A percentile compares a stretch with the other conserved stretches of the same genome.
phyloP scores from a whole-genome alignment of 805 yeast species.

The Yamadazyma insecticola region DNA sequence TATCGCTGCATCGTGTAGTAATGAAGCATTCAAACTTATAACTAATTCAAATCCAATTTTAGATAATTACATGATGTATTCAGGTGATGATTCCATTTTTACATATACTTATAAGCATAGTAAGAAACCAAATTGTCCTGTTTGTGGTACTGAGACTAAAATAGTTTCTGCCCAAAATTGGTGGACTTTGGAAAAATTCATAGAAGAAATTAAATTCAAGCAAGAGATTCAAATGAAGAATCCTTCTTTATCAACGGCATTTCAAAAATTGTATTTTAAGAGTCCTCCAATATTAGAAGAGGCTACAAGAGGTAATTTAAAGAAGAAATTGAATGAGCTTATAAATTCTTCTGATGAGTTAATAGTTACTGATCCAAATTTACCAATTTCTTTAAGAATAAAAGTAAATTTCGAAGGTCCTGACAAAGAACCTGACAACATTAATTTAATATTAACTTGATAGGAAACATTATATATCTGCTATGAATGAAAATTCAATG shows the following conservation, averaged over 20 bases:
- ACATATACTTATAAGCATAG: constrained; percentile 67
- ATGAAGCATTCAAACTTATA: constrained; percentile 76
- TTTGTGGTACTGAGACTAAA: constrained; percentile 55
- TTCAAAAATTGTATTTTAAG: constrained; percentile 39
- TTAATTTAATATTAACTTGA: constrained; percentile 8
- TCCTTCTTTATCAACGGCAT: constrained; percentile 45
- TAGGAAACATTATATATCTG: constrained; percentile 4
- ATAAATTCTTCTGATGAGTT: constrained; percentile 45
- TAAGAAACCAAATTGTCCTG: constrained; percentile 60
- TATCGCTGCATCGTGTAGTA: constrained; percentile 84
- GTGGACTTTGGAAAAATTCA: constrained; percentile 38
- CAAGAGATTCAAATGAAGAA: constrained; percentile 29
- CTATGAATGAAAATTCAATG: background rate
- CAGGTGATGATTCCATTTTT: constrained; percentile 77
- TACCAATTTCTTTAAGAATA: constrained; percentile 41
- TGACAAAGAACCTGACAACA: constrained; percentile 17
- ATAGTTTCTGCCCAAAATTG: constrained; percentile 19
- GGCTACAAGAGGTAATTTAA: constrained; percentile 42
- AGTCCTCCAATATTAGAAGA: constrained; percentile 44
- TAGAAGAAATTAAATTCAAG: constrained; percentile 32
- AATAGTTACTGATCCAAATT: constrained; percentile 46
- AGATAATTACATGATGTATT: constrained; percentile 79
- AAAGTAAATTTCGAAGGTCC: constrained; percentile 21
- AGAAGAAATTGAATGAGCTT: constrained; percentile 26
- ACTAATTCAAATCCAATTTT: constrained; percentile 64